These are phyloP conservation scores for Blastomyces parvus DNA, from an alignment of 2,329 filamentous ascomycete species.

Conservation along the genomic window DNA sequence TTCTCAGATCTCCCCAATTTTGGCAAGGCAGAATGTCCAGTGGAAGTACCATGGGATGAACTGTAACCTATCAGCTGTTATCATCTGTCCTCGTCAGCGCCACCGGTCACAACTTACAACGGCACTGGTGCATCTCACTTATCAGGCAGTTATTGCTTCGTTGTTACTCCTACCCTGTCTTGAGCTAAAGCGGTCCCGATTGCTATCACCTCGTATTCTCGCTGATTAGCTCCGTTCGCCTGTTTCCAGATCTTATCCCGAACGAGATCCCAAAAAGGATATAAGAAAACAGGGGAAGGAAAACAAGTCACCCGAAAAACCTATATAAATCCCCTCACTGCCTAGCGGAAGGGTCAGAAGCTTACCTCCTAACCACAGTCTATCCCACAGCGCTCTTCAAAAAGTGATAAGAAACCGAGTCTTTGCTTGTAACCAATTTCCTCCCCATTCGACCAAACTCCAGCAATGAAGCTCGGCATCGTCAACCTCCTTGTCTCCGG, in stretches of 20 bases:
- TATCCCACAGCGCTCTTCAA: neutral
- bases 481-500: slow-evolving; percentile 1
- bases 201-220: neutral
- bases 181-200: neutral
- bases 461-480: slow-evolving; percentile 4
- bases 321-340: neutral
- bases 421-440: neutral
- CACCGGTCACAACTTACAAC: neutral
- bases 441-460: neutral
- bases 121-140: neutral
- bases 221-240: too few relatives aligned
- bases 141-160: too few relatives aligned
- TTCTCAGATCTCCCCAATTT: neutral
- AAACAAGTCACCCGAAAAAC: neutral
- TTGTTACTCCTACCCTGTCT: neutral
- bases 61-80: neutral
- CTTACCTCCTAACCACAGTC: neutral
- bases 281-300: neutral
- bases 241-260: neutral
- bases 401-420: neutral
- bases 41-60: neutral
- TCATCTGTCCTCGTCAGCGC: neutral
- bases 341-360: neutral
- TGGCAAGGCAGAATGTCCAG: neutral
- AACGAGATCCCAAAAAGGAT: neutral